These are phyloP conservation scores for Margaritispora aquatica DNA, from an alignment of 495 filamentous ascomycete species.

Conservation along the genomic window DNA sequence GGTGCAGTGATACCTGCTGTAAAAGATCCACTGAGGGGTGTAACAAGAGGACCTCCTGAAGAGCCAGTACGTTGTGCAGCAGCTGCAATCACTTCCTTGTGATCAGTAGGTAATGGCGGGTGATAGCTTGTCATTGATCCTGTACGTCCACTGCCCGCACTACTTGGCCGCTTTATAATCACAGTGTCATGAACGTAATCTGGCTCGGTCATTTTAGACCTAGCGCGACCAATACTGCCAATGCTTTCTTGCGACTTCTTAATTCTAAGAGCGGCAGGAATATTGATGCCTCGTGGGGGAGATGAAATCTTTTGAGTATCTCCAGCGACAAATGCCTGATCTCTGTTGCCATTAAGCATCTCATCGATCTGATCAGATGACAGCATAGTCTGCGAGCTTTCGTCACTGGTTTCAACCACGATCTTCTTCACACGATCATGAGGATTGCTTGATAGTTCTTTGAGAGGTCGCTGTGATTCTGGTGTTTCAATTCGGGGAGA, in stretches of 20 bases:
- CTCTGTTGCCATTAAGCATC: constrained; percentile 43
- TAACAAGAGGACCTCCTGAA: constrained; percentile 16
- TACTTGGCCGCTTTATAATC: constrained; percentile 17
- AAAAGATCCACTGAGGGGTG: no score
- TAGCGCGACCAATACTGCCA: constrained; percentile 27
- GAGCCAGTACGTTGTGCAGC: constrained; percentile 51
- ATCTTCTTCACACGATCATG: constrained; percentile 30
- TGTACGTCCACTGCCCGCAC: constrained; percentile 16
- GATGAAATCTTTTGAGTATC: constrained; percentile 31
- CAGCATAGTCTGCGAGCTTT: constrained; percentile 66
- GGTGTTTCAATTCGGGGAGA: constrained; percentile 31
- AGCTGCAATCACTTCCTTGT: constrained; percentile 77
- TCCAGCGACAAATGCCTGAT: constrained; percentile 23
- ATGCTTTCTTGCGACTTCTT: constrained; percentile 33
- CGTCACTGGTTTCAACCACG: constrained; percentile 46
- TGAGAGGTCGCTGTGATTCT: constrained; percentile 35
- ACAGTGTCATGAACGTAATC: constrained; percentile 17
- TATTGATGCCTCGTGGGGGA: constrained; percentile 24
- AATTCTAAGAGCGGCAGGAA: constrained; percentile 24
- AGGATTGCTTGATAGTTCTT: constrained; percentile 35
- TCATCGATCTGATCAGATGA: constrained; percentile 68
- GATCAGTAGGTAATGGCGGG: constrained; percentile 77
- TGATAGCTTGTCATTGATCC: constrained; percentile 31
- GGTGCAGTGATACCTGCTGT: neutral
- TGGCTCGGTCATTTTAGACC: constrained; percentile 15